Evolutionary conservation across 148 eudicot species (phyloP), one percentile per base, ranked within the genome.

Genomic region (Chenopodium quinoa): DNA sequence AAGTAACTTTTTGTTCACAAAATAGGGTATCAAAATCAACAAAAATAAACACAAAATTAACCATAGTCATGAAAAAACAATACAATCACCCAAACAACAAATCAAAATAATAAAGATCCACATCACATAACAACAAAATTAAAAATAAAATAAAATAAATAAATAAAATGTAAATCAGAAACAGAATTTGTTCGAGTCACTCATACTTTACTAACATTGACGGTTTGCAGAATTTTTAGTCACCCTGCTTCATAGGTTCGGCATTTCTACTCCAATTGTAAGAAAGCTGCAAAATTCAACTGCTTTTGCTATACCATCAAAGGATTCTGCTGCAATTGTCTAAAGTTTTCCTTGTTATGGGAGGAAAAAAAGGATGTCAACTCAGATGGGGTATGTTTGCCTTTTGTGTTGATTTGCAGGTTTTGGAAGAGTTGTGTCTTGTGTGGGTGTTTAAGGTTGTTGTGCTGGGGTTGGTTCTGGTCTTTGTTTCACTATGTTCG

Each of bases 251-350:
- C 60, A 47, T 83, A 81, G 84, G 78, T 88, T 86, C 23, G 90
- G 91, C 97, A 93, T 83, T 62, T 69, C 62, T 93, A 95, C 87
- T 78, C 67, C 78, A 37, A 65, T 58, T 93, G 97, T 85, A 58
- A 78, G 37, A 87, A 44, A 76, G 65, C 77, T 78, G 80, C 97
- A 29, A 79, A 84, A 40, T 79, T 80, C 84, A 90, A 79, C 34
- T 93, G 93, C 82, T 81, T 82, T 85, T 85, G 91, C 83, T 93
- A 95, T 78, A 86, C 92, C 29, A 85, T 82, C 37, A 87, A 89
- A 88, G 97, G 95, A 78, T 88, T 93, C 84, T 93, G 97, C 87
- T 78, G 72, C 40, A n/a, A 81, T 82, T 93, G 97, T 83, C 85
- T 91, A 79, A 87, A 79, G 80, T 87, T 93, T 79, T 91, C 91